A percentile compares a stretch with the other conserved stretches of the same genome.
Evolutionary conservation across 2,329 filamentous ascomycete genomes (phyloP).

Genomic region (Talaromyces sp.): DNA sequence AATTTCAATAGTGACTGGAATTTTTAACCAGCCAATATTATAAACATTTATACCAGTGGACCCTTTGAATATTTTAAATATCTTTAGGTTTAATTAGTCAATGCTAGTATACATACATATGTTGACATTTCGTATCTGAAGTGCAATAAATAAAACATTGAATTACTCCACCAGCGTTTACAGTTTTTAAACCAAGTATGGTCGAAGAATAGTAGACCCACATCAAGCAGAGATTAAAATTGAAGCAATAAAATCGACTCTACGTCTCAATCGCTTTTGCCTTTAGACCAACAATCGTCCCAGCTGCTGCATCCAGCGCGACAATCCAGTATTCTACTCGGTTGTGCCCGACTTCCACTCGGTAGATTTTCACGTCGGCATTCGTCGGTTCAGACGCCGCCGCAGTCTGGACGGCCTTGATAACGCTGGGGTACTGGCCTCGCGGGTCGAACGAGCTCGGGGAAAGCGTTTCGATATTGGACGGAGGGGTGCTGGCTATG

Average conservation of each 20-base stretch:
- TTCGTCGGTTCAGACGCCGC: constrained; percentile 21
- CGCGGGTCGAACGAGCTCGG: constrained; percentile 67
- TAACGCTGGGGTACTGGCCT: constrained; percentile 56
- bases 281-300: constrained; percentile 69
- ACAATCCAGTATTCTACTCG: constrained; percentile 78
- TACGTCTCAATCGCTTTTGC: constrained; percentile 70
- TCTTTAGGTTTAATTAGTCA: no score
- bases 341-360: constrained; percentile 57
- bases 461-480: constrained; percentile 57
- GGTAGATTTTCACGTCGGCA: constrained; percentile 69
- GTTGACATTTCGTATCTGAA: no score
- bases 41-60: no score
- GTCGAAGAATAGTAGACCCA: background rate
- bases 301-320: constrained; percentile 53
- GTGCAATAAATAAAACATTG: no score
- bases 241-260: background rate
- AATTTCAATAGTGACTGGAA: no score
- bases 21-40: no score
- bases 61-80: no score
- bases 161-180: no score
- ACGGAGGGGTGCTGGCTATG: constrained; percentile 36
- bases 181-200: no score
- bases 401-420: constrained; percentile 50
- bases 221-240: background rate
- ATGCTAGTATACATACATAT: no score